Conservation (phyloP, 139 green algal species). For the Astrephomene gubernaculifera region DNA sequence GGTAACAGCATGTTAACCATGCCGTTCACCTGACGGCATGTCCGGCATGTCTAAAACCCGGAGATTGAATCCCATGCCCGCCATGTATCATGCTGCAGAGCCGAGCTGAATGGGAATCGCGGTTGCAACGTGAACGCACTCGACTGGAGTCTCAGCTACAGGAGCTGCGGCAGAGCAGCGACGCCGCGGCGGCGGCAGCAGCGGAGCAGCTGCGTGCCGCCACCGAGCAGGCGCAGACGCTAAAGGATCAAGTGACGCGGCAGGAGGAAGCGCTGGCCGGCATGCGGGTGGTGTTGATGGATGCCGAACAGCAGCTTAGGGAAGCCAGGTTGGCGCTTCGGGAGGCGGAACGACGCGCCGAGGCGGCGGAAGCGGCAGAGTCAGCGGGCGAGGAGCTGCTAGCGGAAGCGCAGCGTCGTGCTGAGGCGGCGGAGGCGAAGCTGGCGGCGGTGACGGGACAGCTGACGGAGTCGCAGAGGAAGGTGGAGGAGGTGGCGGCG, state of each 20-base stretch:
- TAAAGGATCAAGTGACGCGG: neutral
- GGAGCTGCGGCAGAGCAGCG: neutral
- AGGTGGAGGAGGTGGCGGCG: neutral
- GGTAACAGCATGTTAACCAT: neutral
- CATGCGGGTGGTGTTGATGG: neutral
- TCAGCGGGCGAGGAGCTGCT: neutral
- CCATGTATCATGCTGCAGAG: neutral
- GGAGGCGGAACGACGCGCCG: neutral
- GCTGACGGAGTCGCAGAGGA: neutral
- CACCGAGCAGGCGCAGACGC: neutral
- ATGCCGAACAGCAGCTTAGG: constrained; percentile 10
- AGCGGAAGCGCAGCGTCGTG: neutral
- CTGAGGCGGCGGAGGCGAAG: neutral
- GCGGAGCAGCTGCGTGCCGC: neutral
- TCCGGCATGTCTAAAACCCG: neutral
- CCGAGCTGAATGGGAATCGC: neutral
- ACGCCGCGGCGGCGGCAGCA: neutral
- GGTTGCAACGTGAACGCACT: neutral
- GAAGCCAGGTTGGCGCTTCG: neutral
- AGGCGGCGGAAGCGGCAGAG: neutral
- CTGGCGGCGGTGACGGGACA: neutral
- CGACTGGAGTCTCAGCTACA: neutral
- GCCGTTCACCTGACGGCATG: no score
- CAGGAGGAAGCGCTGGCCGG: neutral
- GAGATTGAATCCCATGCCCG: neutral